Percentiles rank a stretch among this genome's conserved stretches.
These are phyloP conservation scores for Metschnikowia gelsemii DNA, from an alignment of 805 yeast species.

Conservation along the genomic window DNA sequence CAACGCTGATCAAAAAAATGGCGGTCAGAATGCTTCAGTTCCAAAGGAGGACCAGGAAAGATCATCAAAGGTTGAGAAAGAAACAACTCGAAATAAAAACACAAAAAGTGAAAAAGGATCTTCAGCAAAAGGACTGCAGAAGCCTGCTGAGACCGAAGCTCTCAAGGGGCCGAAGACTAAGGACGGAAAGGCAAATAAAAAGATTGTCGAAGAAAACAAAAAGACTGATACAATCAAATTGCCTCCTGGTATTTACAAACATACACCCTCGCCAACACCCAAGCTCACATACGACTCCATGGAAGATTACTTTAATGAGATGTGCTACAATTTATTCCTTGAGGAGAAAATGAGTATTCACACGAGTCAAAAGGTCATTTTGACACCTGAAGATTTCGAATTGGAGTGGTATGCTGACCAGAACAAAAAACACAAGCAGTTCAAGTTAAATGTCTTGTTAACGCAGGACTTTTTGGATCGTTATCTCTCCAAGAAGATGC, in stretches of 20 bases:
- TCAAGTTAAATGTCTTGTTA: slow-evolving; percentile 42
- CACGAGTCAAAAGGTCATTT: slow-evolving; percentile 38
- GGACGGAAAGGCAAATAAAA: background rate
- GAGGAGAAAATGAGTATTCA: slow-evolving; percentile 51
- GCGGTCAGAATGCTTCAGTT: too few species aligned
- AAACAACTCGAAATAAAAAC: background rate
- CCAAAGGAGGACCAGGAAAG: background rate
- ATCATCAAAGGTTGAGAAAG: background rate
- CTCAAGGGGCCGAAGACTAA: background rate
- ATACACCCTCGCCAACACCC: slow-evolving; percentile 39
- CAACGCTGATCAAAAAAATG: background rate
- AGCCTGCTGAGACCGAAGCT: too few species aligned
- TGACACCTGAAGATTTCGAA: slow-evolving; percentile 42
- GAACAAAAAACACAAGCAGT: slow-evolving; percentile 39
- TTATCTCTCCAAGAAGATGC: slow-evolving; percentile 50
- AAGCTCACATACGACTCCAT: slow-evolving; percentile 49
- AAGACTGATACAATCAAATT: slow-evolving; percentile 1
- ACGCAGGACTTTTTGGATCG: slow-evolving; percentile 50
- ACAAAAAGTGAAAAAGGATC: slow-evolving; percentile 3
- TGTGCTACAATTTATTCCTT: slow-evolving; percentile 59
- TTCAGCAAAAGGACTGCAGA: background rate
- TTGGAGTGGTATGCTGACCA: slow-evolving; percentile 53
- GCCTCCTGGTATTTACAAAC: slow-evolving; percentile 32
- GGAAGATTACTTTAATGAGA: slow-evolving; percentile 53
- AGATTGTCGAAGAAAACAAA: background rate